Base-by-base conservation (phyloP, 2,329 filamentous ascomycete species). In the Cladosporium sp. region DNA sequence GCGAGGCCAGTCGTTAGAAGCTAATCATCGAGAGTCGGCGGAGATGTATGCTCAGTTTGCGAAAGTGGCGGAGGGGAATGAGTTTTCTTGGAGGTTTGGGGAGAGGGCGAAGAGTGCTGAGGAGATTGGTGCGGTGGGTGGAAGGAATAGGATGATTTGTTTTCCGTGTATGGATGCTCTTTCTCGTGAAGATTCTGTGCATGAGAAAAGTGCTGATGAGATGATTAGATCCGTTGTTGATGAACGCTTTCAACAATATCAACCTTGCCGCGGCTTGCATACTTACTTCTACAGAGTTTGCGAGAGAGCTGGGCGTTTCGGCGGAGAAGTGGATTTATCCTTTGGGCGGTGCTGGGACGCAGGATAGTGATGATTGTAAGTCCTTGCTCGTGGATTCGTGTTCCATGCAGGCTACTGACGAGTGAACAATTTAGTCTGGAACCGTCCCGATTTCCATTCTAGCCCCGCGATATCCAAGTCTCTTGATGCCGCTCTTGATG, bases 211-310 rank as follows among this genome's bases (percentile, higher is more conserved):
- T 39, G n/a, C 35, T 42, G 36, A 38, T 40, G 12, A 25, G 3
- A 5, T n/a, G 19, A 1, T 15, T 32, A 85, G 82, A 86, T 65
- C 81, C 82, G 0, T 67, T 86, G 0, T 65, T 85, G 8, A 85
- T 86, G 83, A 86, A 86, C 58, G 83, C 83, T 0, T 86, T 85
- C 67, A 86, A 86, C 56, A 83, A 74, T 2, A 76, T 86, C 30
- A 86, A 86, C 53, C 67, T 86, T 12, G 77, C 82, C 2, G 78
- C 73, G 0, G 80, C 82, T 7, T 75, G 77, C 50, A 70, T 86
- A 13, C 52, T 86, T 3, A 86, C 83, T 0, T 80, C 79, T 0
- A 72, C 71, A 0, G 71, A 78, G 1, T 70, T 73, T 59, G 83
- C 84, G 0, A 65, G 63, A 36, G 64, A 75, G 38, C 67, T 86